A percentile compares a stretch with the other conserved stretches of the same genome.
Evolutionary conservation across 2,329 filamentous ascomycete genomes (phyloP).

Genomic region (Hortaea sp.): DNA sequence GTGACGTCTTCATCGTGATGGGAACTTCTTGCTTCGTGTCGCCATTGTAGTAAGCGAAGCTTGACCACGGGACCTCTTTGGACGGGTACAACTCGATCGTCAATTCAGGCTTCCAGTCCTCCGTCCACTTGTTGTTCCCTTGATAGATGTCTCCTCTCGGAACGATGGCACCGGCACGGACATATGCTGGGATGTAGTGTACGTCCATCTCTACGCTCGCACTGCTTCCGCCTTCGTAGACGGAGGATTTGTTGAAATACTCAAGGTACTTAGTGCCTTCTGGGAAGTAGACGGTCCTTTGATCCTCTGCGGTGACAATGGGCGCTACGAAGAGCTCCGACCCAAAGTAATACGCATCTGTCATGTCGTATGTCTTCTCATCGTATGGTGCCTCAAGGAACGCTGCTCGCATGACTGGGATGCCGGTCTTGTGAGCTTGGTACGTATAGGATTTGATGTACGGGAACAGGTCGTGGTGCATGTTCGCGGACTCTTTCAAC

Average conservation of each 20-base stretch:
- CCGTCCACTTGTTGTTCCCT: conserved; percentile 27
- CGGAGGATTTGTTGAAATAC: conserved; percentile 22
- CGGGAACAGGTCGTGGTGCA: conserved; percentile 25
- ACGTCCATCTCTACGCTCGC: conserved; percentile 11
- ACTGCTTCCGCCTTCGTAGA: conserved; percentile 17
- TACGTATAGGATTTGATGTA: conserved; percentile 26
- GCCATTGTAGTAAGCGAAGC: conserved; percentile 20
- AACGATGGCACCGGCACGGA: conserved; percentile 26
- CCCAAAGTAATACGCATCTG: conserved; percentile 27
- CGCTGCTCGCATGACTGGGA: conserved; percentile 27
- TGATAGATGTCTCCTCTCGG: conserved; percentile 25
- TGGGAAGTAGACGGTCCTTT: conserved; percentile 26
- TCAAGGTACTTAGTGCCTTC: conserved; percentile 20
- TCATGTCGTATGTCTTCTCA: conserved; percentile 13
- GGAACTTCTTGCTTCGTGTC: conserved; percentile 4
- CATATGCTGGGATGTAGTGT: conserved; percentile 23
- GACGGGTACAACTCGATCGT: conserved; percentile 25
- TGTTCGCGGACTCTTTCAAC: conserved; percentile 23
- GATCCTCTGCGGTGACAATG: conserved; percentile 19
- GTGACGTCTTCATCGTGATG: background rate
- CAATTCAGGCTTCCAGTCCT: conserved; percentile 22
- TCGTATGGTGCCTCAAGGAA: conserved; percentile 26
- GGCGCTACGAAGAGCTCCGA: conserved; percentile 26
- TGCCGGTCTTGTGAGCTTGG: conserved; percentile 19
- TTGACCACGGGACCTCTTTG: conserved; percentile 15